Evolutionary conservation across 2,329 filamentous ascomycete species (phyloP).

Genomic region (Colletotrichum nymphaeae): DNA sequence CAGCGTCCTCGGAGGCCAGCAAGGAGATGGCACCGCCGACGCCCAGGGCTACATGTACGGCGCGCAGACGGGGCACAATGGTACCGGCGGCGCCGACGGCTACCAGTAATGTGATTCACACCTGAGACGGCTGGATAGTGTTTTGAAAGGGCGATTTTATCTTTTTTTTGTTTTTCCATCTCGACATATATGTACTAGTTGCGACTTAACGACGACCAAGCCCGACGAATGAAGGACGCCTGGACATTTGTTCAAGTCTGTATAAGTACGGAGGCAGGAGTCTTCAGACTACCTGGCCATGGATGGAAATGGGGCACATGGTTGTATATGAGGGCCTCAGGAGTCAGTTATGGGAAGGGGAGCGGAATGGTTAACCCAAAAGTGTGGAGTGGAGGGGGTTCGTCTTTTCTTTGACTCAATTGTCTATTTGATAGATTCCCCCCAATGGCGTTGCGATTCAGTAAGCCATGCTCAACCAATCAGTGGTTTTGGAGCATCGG

Average conservation of each 20-base stretch:
- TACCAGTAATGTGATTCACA: conserved; percentile 52
- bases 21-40: conserved; percentile 56
- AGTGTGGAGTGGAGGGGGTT: conserved; percentile 27
- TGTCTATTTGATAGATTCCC: conserved; percentile 35
- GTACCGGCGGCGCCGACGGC: conserved; percentile 62
- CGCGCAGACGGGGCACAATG: conserved; percentile 68
- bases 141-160: neutral
- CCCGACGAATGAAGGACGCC: conserved; percentile 36
- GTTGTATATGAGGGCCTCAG: conserved; percentile 36
- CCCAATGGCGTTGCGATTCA: conserved; percentile 27
- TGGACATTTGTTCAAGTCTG: conserved; percentile 43
- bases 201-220: conserved; percentile 32
- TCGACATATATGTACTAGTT: conserved; percentile 28
- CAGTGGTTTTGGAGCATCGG: conserved; percentile 2
- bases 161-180: neutral
- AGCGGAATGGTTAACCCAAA: conserved; percentile 26
- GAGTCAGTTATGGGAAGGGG: conserved; percentile 32
- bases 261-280: conserved; percentile 46
- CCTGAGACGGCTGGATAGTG: neutral
- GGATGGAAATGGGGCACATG: conserved; percentile 20
- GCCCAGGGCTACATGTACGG: conserved; percentile 62
- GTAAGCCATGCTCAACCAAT: conserved; percentile 6
- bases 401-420: conserved; percentile 14
- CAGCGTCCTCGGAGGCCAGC: conserved; percentile 51
- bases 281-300: conserved; percentile 5